Conservation (phyloP, 2,329 filamentous ascomycete species). For the Seiridium unicorne region DNA sequence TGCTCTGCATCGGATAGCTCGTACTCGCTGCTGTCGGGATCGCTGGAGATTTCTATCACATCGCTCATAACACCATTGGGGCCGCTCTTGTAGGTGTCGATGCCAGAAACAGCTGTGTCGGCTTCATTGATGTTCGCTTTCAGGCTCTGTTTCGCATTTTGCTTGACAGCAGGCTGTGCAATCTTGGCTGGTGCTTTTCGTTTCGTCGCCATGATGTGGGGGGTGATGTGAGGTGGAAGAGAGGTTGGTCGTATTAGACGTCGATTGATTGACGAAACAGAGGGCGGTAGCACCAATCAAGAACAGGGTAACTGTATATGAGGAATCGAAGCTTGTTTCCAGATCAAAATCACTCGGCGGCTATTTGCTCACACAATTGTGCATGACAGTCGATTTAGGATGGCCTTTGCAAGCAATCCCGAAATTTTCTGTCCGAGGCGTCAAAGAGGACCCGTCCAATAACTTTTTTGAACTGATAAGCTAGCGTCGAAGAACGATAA, state of each 20-base stretch:
- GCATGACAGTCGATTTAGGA: too few species aligned
- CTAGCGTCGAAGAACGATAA: not conserved
- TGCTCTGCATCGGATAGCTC: constrained; percentile 43
- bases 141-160: constrained; percentile 48
- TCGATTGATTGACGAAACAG: not conserved
- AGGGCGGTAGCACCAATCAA: not conserved
- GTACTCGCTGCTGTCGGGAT: constrained; percentile 46
- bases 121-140: constrained; percentile 57
- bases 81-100: constrained; percentile 36
- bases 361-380: too few species aligned
- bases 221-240: not conserved
- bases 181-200: constrained; percentile 58
- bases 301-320: too few species aligned
- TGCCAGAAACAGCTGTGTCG: constrained; percentile 50
- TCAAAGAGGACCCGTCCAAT: not conserved
- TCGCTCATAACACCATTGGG: constrained; percentile 29
- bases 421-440: constrained; percentile 4
- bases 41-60: constrained; percentile 58
- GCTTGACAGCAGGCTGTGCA: constrained; percentile 52
- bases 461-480: constrained; percentile 3
- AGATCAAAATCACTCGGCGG: too few species aligned
- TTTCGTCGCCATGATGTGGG: constrained; percentile 54
- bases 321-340: too few species aligned
- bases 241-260: not conserved
- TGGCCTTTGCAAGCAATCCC: not conserved